phyloP scores from a whole-genome alignment of 441 rosid genomes.

The Arabidopsis hybrid region DNA sequence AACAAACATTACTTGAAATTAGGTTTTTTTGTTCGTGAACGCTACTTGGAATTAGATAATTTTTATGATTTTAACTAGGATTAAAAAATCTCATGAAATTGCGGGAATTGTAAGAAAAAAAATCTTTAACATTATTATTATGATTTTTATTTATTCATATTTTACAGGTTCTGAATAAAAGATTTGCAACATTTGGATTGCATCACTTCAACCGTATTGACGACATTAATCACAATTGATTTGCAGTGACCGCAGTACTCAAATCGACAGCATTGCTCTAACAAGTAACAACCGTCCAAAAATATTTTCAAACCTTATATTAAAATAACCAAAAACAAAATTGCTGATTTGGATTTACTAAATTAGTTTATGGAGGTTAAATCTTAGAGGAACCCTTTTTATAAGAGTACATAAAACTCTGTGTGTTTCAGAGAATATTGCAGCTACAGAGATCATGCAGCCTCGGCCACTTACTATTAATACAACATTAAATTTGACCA shows the following conservation, averaged over 20 bases:
- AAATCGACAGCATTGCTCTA: background rate
- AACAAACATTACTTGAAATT: no score
- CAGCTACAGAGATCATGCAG: conserved; percentile 30
- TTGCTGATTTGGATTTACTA: background rate
- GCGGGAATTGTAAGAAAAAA: no score
- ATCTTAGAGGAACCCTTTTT: background rate
- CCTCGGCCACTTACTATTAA: conserved; percentile 23
- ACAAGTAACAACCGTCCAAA: background rate
- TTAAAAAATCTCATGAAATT: no score
- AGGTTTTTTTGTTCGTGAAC: no score
- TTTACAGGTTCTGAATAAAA: background rate
- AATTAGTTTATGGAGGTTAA: background rate
- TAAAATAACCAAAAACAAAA: background rate
- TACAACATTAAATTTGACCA: conserved; percentile 27
- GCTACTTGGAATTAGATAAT: background rate
- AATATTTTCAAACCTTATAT: background rate
- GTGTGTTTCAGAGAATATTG: conserved; percentile 31
- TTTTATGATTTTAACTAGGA: background rate
- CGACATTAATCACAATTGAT: background rate
- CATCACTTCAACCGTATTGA: background rate
- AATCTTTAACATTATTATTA: background rate
- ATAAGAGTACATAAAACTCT: conserved; percentile 4
- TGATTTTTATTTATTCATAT: background rate
- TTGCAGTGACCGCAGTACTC: background rate
- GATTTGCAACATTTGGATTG: background rate